A percentile compares a stretch with the other conserved stretches of the same genome.
Conservation (phyloP, 2,329 filamentous ascomycete genomes). For the Gremmenia infestans region DNA sequence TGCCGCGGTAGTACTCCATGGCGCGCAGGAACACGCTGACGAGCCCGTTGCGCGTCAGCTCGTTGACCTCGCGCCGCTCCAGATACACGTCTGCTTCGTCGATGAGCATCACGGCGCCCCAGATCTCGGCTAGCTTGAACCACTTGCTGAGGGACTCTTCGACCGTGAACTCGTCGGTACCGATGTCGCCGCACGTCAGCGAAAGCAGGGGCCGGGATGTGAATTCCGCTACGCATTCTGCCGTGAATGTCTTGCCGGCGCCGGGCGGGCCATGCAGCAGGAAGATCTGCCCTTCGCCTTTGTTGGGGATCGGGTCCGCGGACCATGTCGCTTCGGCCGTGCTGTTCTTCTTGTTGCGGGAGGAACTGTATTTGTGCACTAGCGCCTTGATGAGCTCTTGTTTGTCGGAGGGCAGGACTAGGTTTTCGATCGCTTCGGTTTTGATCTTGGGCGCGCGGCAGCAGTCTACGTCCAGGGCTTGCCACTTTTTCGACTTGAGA, state of each 20-base stretch:
- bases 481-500: constrained; percentile 22
- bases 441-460: constrained; percentile 19
- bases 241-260: constrained; percentile 20
- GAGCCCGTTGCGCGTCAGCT: constrained; percentile 33
- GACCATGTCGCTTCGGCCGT: constrained; percentile 11
- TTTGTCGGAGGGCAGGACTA: constrained; percentile 18
- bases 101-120: constrained; percentile 47
- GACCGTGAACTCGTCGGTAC: constrained; percentile 39
- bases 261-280: constrained; percentile 21
- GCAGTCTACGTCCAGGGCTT: constrained; percentile 18
- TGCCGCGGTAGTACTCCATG: constrained; percentile 39
- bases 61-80: constrained; percentile 28
- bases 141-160: constrained; percentile 43
- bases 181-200: constrained; percentile 44
- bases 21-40: constrained; percentile 37
- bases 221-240: constrained; percentile 26
- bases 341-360: constrained; percentile 8
- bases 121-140: constrained; percentile 44
- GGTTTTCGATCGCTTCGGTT: constrained; percentile 16
- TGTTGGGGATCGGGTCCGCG: constrained; percentile 18
- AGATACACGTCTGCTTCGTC: constrained; percentile 51
- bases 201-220: constrained; percentile 20
- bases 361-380: constrained; percentile 18
- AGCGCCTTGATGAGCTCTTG: constrained; percentile 20
- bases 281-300: constrained; percentile 24